Base-by-base conservation (phyloP, 2,329 filamentous ascomycete genomes). In the Trichoderma cornu-damae region DNA sequence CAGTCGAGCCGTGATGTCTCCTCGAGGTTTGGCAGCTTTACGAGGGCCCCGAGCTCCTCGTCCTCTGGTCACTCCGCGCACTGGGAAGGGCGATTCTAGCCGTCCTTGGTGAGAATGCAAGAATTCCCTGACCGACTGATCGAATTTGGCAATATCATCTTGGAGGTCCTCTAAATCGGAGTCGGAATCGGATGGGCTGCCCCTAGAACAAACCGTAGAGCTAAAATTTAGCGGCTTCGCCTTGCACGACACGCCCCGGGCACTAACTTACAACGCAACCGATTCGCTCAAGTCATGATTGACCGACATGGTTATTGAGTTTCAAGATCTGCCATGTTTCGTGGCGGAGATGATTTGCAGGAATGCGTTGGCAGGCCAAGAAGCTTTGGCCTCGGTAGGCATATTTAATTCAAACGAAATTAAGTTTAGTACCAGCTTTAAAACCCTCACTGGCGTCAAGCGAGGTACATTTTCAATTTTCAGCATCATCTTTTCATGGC, bases 1-100 rank as follows among this genome's bases (percentile, higher is more conserved):
- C 48, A 91, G 77, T 40, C 86, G 77, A 38, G 81, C 76, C 65
- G 86, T 89, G 69, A 91, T 89, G 63, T 90, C 85, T 38, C 80
- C 83, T 43, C 85, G 82, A 14, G 85, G 86, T 67, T 89, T 86
- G 7, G 82, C 84, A 22, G 83, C 80, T 67, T 85, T 83, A 16
- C 81, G 75, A 24, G 79, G 80, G 6, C 80, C 80, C 12, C 75
- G 69, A 44, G 68, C 58, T 26, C 73, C 66, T 54, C 66, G 65
- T 16, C 65, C 67, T 24, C 67, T 66, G 20, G 56, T 38, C 5
- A 59, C 62, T 35, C 66, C 62, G 11, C 66, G 64, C 16, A 26
- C 30, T 3, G 62, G 59, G 16, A 59, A 58, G 4, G 63, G 57
- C 6, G 60, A 51, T 16, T 64, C 62, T 35, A 57, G 48, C 16